Percentiles rank a stretch among this genome's conserved stretches.
Evolutionary conservation across 805 yeast species (phyloP).

Genomic region (Schwanniomyces polymorphus): DNA sequence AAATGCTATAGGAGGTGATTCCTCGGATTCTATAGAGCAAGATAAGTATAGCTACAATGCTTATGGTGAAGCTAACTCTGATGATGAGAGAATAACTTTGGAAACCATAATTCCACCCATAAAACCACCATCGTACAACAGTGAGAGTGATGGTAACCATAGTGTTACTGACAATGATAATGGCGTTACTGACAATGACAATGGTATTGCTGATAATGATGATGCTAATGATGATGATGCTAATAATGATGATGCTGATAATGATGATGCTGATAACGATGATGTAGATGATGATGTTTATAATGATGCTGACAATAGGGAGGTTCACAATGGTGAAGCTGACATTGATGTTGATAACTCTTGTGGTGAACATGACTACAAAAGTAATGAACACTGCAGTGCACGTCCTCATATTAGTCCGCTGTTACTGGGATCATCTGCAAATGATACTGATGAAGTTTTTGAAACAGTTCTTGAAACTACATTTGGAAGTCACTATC

Average conservation of each 20-base stretch:
- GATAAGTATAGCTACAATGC: constrained; percentile 40
- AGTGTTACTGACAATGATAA: too few relatives aligned
- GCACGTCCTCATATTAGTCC: neutral
- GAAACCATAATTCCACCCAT: constrained; percentile 33
- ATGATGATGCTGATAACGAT: too few relatives aligned
- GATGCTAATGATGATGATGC: too few relatives aligned
- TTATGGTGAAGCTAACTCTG: constrained; percentile 36
- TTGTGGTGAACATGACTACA: neutral
- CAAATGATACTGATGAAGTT: neutral
- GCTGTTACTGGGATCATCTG: neutral
- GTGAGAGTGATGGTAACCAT: constrained; percentile 4
- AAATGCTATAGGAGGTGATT: constrained; percentile 12
- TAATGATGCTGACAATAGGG: too few relatives aligned
- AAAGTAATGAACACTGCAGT: neutral
- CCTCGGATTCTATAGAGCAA: constrained; percentile 13
- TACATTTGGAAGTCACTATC: neutral
- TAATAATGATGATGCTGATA: too few relatives aligned
- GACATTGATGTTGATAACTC: too few relatives aligned
- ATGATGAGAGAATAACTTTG: constrained; percentile 43
- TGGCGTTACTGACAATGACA: too few relatives aligned
- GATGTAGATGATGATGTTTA: too few relatives aligned
- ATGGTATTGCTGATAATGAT: too few relatives aligned
- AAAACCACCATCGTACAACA: constrained; percentile 39
- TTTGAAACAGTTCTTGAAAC: neutral
- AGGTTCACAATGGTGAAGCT: too few relatives aligned